Percentiles rank a stretch among this genome's conserved stretches.
phyloP scores from a whole-genome alignment of 1,284 basidiomycete genomes.

The Amylostereum areolatum region DNA sequence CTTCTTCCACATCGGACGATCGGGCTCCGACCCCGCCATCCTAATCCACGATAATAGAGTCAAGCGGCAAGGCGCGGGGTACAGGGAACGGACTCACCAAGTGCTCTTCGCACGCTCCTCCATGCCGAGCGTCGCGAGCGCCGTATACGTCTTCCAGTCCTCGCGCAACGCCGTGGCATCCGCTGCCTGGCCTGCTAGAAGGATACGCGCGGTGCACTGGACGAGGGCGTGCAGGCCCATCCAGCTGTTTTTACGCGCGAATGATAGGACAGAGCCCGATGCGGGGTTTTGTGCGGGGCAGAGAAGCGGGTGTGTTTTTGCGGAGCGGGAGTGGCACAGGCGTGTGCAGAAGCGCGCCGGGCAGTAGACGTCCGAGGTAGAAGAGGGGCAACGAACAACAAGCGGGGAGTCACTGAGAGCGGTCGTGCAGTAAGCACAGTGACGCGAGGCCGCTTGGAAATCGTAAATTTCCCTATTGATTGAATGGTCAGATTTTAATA shows the following conservation, averaged over 20 bases:
- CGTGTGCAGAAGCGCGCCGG: conserved; percentile 74
- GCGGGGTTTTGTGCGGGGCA: conserved; percentile 74
- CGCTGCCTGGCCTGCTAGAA: conserved; percentile 45
- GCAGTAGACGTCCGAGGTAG: conserved; percentile 38
- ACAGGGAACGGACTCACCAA: conserved; percentile 30
- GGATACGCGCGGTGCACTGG: conserved; percentile 56
- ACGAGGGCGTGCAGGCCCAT: conserved; percentile 72
- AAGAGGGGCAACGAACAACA: conserved; percentile 43
- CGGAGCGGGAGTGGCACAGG: conserved; percentile 60
- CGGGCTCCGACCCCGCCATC: conserved; percentile 39
- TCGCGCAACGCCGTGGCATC: conserved; percentile 32
- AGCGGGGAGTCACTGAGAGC: conserved; percentile 47
- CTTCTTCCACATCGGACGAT: conserved; percentile 56
- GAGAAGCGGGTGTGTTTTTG: conserved; percentile 63
- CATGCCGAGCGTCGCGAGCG: conserved; percentile 60
- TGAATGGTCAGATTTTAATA: conserved; percentile 4
- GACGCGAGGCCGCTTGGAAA: conserved; percentile 45
- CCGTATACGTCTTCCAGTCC: conserved; percentile 45
- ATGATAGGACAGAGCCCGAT: conserved; percentile 52
- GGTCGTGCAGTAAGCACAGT: conserved; percentile 66
- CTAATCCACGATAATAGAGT: conserved; percentile 12
- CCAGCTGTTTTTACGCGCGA: conserved; percentile 56
- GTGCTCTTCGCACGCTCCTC: conserved; percentile 55
- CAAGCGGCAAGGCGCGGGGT: neutral
- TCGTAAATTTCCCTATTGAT: conserved; percentile 63